Percentiles rank a stretch among this genome's conserved stretches.
Conservation (phyloP, 1,139 yeast genomes). For the Nakaseomyces delphensis region DNA sequence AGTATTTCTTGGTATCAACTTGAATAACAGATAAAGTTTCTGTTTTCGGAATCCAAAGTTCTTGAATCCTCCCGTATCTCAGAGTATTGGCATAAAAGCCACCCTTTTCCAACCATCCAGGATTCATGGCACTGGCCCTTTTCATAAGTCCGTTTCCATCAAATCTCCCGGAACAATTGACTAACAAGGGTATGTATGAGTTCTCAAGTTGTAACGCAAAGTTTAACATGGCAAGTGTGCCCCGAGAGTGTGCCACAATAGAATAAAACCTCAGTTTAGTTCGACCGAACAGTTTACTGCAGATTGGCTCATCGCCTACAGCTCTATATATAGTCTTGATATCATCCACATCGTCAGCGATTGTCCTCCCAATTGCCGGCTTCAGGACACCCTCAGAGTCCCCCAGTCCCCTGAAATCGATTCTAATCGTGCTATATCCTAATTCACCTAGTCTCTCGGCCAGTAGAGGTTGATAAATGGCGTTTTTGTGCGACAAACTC, state of each 20-base stretch:
- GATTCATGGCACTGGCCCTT: slow-evolving; percentile 26
- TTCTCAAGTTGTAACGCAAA: slow-evolving; percentile 40
- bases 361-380: slow-evolving; percentile 42
- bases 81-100: slow-evolving; percentile 36
- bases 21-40: slow-evolving; percentile 51
- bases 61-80: slow-evolving; percentile 44
- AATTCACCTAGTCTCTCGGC: slow-evolving; percentile 54
- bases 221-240: slow-evolving; percentile 64
- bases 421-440: slow-evolving; percentile 59
- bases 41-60: slow-evolving; percentile 37
- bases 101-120: slow-evolving; percentile 32
- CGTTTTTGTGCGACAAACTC: slow-evolving; percentile 74
- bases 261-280: slow-evolving; percentile 41
- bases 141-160: slow-evolving; percentile 33
- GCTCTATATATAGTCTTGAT: slow-evolving; percentile 37
- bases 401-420: slow-evolving; percentile 85
- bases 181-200: slow-evolving; percentile 45
- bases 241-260: slow-evolving; percentile 72
- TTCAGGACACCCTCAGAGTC: slow-evolving; percentile 51
- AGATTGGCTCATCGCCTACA: not conserved
- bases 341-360: slow-evolving; percentile 61
- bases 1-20: slow-evolving; percentile 41
- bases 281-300: slow-evolving; percentile 39
- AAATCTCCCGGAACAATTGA: slow-evolving; percentile 68
- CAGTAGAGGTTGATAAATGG: slow-evolving; percentile 59